Base-by-base conservation (phyloP, 2,329 filamentous ascomycete genomes). In the Ascochyta koolunga region DNA sequence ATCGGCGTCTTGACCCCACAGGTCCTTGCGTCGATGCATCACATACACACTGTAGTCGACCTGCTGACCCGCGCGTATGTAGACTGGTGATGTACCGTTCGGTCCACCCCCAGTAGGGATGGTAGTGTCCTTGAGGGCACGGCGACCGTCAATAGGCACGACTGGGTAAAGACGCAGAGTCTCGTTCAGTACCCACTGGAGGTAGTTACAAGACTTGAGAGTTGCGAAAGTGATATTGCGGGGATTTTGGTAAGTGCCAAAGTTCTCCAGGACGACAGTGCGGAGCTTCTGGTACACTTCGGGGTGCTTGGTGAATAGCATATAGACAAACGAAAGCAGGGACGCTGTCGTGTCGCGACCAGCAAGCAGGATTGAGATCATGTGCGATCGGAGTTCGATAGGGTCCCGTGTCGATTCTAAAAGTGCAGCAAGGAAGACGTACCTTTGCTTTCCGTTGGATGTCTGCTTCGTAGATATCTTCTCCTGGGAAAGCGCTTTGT, bases 311-410 rank as follows among this genome's bases (percentile, higher is more conserved):
- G 71, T 71, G 47, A 76, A 60, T 18, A 62, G 39, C 41, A 69
- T 61, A 53, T 96, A 82, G 38, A 86, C 81, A 86, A 90, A 96
- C 0, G 87, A 89, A 0, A 97, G 81, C 0, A 90, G 89, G 1
- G 82, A 84, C 27, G 92, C 91, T 0, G 93, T 96, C 15, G 92
- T 96, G 73, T 97, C 93, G 35, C 90, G 83, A 7, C 91, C 91
- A 1, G 93, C 93, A 7, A 96, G 83, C 2, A 96, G 83, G 18
- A 96, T 85, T 39, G 89, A 87, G 13, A 95, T 82, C 40, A 96
- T 80, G 73, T 96, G 91, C 72, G 96, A 90, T 27, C 91, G 89
- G 15, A 97, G 82, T 2, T 92, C 84, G 41, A 82, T 82, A 22
- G 76, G 73, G 54, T 81, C 76, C 33, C 89, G 84, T 0, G 91